Evolutionary conservation across 2,329 filamentous ascomycete genomes (phyloP).

Genomic region (Diplocarpon rosae): DNA sequence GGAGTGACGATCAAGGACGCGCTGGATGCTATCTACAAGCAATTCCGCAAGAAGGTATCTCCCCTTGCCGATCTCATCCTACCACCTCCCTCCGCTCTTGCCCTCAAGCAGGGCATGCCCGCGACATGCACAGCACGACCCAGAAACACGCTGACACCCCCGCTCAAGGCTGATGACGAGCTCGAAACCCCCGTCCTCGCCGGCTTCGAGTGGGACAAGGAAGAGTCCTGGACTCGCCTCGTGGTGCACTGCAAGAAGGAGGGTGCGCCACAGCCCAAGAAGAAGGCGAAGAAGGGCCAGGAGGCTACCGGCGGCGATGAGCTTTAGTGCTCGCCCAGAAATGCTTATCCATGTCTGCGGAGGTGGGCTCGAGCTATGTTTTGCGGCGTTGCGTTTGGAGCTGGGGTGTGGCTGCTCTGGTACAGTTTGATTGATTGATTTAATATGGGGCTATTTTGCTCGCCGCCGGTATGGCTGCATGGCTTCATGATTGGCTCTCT

Average conservation of each 20-base stretch:
- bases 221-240: conserved; percentile 80
- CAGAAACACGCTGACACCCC: conserved; percentile 13
- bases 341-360: no score
- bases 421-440: no score
- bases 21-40: conserved; percentile 88
- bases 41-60: conserved; percentile 89
- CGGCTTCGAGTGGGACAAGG: conserved; percentile 94
- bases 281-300: conserved; percentile 51
- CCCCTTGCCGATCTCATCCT: neutral
- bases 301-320: conserved; percentile 30
- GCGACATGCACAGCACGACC: neutral
- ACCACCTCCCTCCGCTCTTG: neutral
- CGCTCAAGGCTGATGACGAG: conserved; percentile 74
- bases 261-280: conserved; percentile 48
- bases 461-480: no score
- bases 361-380: no score
- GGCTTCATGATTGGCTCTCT: no score
- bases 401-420: no score
- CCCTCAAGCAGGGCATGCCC: neutral
- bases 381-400: no score
- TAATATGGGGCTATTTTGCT: no score
- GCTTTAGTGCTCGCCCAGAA: conserved; percentile 9
- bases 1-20: conserved; percentile 97
- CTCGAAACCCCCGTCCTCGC: conserved; percentile 77
- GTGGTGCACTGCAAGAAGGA: conserved; percentile 76